phyloP scores from a whole-genome alignment of 108 stramenopile species.

The Nitzschia sp. region DNA sequence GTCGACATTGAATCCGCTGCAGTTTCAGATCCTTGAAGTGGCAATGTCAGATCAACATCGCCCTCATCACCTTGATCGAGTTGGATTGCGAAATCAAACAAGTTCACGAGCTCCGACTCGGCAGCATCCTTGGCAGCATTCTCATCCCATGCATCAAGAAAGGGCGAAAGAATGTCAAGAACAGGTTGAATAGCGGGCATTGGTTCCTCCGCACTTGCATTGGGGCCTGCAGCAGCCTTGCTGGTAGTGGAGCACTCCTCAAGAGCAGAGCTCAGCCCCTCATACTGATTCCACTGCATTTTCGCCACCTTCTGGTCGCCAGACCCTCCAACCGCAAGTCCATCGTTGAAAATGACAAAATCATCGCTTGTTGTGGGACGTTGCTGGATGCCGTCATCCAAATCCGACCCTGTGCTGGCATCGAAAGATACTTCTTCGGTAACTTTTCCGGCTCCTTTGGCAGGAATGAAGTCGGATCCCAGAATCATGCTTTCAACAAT shows the following conservation, averaged over 20 bases:
- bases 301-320: conserved; percentile 34
- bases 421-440: conserved; percentile 35
- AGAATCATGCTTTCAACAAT: conserved; percentile 71
- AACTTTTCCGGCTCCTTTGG: conserved; percentile 4
- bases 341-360: conserved; percentile 72
- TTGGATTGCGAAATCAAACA: conserved; percentile 62
- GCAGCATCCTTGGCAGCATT: conserved; percentile 57
- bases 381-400: background rate
- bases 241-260: conserved; percentile 38
- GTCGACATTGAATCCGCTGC: conserved; percentile 82
- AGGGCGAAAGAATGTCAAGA: conserved; percentile 50
- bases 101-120: conserved; percentile 72
- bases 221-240: conserved; percentile 1
- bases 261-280: conserved; percentile 70
- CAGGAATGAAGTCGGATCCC: conserved; percentile 59
- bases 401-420: background rate
- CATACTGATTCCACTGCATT: conserved; percentile 51
- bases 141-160: conserved; percentile 79
- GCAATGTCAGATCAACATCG: background rate
- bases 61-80: conserved; percentile 3
- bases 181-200: conserved; percentile 32
- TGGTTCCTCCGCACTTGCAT: background rate
- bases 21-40: conserved; percentile 37
- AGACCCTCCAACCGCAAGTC: conserved; percentile 24
- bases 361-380: conserved; percentile 39